These are phyloP conservation scores for Noccaea caerulescens DNA, from an alignment of 345 rosid genomes.

Conservation along the genomic window DNA sequence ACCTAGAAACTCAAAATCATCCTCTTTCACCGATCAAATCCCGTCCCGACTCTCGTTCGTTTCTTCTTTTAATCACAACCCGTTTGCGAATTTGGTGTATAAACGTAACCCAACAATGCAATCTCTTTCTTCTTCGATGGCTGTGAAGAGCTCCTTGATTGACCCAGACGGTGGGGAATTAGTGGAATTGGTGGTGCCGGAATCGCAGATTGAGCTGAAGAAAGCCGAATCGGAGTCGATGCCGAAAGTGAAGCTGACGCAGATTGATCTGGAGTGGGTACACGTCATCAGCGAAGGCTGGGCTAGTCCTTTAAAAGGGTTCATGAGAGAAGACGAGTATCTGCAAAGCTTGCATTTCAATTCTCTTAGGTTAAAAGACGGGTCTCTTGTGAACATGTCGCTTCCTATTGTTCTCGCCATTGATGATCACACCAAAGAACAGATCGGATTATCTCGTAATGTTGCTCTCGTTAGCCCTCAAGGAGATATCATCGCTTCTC, in stretches of 20 bases:
- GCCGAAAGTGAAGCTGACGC: constrained; percentile 67
- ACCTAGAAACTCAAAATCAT: constrained; percentile 26
- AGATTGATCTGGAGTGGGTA: constrained; percentile 91
- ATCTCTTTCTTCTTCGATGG: constrained; percentile 21
- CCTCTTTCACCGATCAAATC: constrained; percentile 37
- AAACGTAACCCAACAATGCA: constrained; percentile 43
- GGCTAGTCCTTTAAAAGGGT: constrained; percentile 94
- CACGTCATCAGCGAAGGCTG: constrained; percentile 94
- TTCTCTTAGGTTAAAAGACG: constrained; percentile 63
- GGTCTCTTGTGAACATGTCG: constrained; percentile 80
- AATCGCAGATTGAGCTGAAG: constrained; percentile 55
- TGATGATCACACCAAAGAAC: constrained; percentile 74
- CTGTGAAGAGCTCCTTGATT: constrained; percentile 71
- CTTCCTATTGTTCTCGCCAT: constrained; percentile 95
- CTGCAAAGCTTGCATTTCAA: constrained; percentile 91
- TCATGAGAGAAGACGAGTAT: constrained; percentile 93
- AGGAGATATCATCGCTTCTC: constrained; percentile 68
- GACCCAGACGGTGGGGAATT: constrained; percentile 91
- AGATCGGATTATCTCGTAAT: constrained; percentile 56
- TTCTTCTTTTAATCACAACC: constrained; percentile 49
- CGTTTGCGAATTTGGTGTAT: constrained; percentile 35
- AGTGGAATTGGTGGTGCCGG: constrained; percentile 73
- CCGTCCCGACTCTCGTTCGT: constrained; percentile 3
- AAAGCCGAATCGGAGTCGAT: constrained; percentile 61
- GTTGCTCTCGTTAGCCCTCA: constrained; percentile 67